Base-by-base conservation (phyloP, 345 rosid species). In the Alliaria petiolata region DNA sequence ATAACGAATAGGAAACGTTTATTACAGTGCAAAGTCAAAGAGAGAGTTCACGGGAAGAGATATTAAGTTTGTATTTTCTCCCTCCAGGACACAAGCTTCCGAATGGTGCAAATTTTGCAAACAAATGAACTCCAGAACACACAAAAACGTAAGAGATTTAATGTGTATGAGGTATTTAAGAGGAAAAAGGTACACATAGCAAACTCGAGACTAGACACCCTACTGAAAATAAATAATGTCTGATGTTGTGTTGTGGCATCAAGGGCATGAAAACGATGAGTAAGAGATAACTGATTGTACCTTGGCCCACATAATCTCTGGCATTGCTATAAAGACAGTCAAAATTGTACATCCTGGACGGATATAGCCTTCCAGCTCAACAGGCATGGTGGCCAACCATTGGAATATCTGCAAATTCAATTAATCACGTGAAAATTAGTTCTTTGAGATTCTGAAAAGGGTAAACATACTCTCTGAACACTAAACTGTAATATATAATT, bases 301-400 rank as follows among this genome's bases (percentile, higher is more conserved):
- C 96, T 89, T 89, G 38, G 50, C 77, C 99, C 99, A 95, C 93
- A 89, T 95, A 65, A 72, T 78, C 69, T 70, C 76, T 36, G 99
- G 96, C 97, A 91, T 95, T 22, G 99, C 84, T 43, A 88, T 67
- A 62, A 95, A 95, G 55, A 83, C 82, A 30, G 99, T 95, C 82
- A 95, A 84, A 70, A 91, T 95, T 51, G 86, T 88, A 85, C 99
- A 95, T 61, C 99, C 97, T 64, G 99, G 99, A 38, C 97, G 99
- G 59, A 95, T 85, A 70, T 91, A 95, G 43, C 96, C 97, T 73
- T 95, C 99, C 82, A 95, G 71, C 81, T 95, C 99, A 64, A 95
- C 87, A 44, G 97, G 99, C 99, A 95, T 95, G 76, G 81, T 89
- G 50, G 96, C 88, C 87, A 95, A 76, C 99, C 99, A 91, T 49